These are phyloP conservation scores for Handroanthus guayacan DNA, from an alignment of 257 asterid genomes.

Conservation along the genomic window DNA sequence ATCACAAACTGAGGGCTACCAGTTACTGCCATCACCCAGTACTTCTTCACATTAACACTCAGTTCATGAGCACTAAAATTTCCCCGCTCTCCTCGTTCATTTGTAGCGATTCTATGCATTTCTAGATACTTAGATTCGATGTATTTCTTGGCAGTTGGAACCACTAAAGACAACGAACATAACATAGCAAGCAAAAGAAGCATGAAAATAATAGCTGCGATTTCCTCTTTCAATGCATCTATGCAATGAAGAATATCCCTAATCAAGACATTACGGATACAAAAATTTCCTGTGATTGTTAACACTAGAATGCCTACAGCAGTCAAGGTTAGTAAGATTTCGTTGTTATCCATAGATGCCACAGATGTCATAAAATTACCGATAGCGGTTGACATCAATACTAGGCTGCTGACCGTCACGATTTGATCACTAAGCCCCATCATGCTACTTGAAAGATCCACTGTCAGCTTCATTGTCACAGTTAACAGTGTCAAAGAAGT, in stretches of 20 bases:
- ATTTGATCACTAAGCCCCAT: conserved; percentile 21
- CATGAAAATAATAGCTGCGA: conserved; percentile 9
- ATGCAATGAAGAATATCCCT: neutral
- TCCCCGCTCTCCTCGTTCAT: conserved; percentile 20
- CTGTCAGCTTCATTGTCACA: conserved; percentile 42
- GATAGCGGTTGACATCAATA: conserved; percentile 34
- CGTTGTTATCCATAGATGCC: conserved; percentile 38
- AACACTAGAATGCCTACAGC: conserved; percentile 36
- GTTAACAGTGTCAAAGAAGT: conserved; percentile 39
- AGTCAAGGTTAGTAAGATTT: conserved; percentile 20
- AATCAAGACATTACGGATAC: too few species aligned
- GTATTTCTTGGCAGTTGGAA: conserved; percentile 32
- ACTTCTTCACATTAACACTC: conserved; percentile 30
- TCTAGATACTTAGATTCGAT: conserved; percentile 28
- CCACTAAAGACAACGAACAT: neutral
- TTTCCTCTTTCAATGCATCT: conserved; percentile 15
- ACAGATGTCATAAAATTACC: conserved; percentile 36
- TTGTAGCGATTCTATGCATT: conserved; percentile 12
- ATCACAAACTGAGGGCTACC: conserved; percentile 46
- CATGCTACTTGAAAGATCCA: conserved; percentile 41
- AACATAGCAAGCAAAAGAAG: conserved; percentile 28
- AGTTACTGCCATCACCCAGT: conserved; percentile 46
- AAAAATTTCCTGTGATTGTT: conserved; percentile 29
- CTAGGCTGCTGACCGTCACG: conserved; percentile 33
- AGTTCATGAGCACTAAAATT: conserved; percentile 15